A percentile compares a stretch with the other conserved stretches of the same genome.
These are phyloP conservation scores for Agrocybe chaxingu DNA, from an alignment of 768 basidiomycete genomes.

Conservation along the genomic window DNA sequence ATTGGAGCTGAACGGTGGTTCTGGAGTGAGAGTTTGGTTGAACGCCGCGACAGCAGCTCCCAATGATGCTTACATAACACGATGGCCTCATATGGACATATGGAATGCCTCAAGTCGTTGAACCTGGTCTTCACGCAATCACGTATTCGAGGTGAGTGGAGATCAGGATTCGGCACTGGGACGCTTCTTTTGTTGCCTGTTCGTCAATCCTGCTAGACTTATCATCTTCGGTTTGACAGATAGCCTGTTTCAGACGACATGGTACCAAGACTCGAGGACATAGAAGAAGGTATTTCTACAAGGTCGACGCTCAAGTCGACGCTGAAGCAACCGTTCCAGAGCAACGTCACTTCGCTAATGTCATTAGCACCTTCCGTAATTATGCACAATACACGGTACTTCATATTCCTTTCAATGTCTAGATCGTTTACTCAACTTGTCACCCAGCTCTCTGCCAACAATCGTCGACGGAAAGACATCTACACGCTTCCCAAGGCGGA, in stretches of 20 bases:
- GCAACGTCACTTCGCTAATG: constrained; percentile 68
- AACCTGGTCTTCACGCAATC: no score
- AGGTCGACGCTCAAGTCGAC: not conserved
- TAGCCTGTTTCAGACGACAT: constrained; percentile 10
- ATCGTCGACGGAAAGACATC: constrained; percentile 72
- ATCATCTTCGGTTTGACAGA: not conserved
- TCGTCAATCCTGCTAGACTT: no score
- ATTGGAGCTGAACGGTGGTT: no score
- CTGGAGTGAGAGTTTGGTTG: no score
- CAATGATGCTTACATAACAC: no score
- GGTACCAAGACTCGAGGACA: constrained; percentile 23
- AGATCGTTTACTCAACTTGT: constrained; percentile 8
- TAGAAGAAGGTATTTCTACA: constrained; percentile 31
- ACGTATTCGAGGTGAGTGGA: no score
- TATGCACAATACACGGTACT: constrained; percentile 76
- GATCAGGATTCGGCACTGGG: no score
- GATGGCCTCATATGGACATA: no score
- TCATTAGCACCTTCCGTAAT: constrained; percentile 69
- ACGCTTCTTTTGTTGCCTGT: no score
- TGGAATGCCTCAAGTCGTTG: no score
- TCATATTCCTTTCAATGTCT: not conserved
- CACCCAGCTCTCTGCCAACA: constrained; percentile 46
- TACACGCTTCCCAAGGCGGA: constrained; percentile 68
- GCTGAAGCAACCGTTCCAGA: constrained; percentile 37
- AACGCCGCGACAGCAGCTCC: no score